phyloP scores from a whole-genome alignment of 139 green algal species.

The Tetraselmis chui region DNA sequence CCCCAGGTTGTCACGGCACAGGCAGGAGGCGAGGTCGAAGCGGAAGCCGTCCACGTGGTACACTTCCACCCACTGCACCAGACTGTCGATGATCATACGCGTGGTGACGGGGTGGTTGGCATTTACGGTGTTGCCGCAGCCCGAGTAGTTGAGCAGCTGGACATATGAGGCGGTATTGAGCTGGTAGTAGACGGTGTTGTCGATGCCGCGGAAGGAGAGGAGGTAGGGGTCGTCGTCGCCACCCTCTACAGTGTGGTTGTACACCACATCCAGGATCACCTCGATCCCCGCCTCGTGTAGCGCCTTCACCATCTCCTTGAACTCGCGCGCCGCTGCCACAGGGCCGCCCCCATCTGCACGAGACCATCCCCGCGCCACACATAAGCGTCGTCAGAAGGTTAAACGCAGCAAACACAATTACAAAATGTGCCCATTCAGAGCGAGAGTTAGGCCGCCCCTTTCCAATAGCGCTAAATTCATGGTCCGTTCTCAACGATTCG shows the following conservation, averaged over 20 bases:
- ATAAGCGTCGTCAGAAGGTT: no score
- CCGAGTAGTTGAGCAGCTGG: constrained; percentile 80
- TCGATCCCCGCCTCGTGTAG: constrained; percentile 72
- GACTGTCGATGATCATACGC: constrained; percentile 74
- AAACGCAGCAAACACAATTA: no score
- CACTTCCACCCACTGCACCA: constrained; percentile 74
- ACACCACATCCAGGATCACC: constrained; percentile 91
- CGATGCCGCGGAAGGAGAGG: constrained; percentile 70
- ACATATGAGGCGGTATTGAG: constrained; percentile 45
- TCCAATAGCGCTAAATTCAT: no score
- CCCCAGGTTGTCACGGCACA: constrained; percentile 75
- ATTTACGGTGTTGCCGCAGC: constrained; percentile 87
- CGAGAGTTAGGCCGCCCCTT: no score
- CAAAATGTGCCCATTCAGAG: no score
- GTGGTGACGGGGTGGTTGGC: constrained; percentile 70
- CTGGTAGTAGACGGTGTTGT: constrained; percentile 73
- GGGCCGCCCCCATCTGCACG: constrained; percentile 36
- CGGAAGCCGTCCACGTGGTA: constrained; percentile 92
- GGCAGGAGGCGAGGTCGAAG: constrained; percentile 88
- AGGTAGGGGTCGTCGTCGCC: constrained; percentile 72
- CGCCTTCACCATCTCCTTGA: constrained; percentile 83
- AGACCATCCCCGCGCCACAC: no score
- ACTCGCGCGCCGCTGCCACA: constrained; percentile 58
- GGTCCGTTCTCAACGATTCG: no score
- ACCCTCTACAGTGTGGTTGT: constrained; percentile 90